Conservation (phyloP, 768 basidiomycete genomes). For the Hortiboletus flavorubellus region DNA sequence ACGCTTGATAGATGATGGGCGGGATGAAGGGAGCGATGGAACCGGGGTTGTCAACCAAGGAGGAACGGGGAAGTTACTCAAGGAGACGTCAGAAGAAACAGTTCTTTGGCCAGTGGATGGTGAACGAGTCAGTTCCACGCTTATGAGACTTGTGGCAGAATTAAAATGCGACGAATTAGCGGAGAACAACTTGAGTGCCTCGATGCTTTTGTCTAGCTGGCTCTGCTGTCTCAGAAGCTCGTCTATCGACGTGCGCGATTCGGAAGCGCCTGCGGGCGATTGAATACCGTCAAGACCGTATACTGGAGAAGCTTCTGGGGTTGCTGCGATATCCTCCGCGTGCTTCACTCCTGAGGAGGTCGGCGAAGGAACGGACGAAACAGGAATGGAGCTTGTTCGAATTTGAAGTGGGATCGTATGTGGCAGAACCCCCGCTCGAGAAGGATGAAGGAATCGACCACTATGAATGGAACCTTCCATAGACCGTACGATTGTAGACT, state of each 20-base stretch:
- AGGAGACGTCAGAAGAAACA: conserved; percentile 52
- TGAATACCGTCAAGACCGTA: conserved; percentile 43
- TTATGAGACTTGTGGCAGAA: conserved; percentile 24
- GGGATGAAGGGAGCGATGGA: conserved; percentile 18
- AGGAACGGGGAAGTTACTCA: conserved; percentile 68
- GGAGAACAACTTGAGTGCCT: conserved; percentile 49
- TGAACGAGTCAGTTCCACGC: conserved; percentile 18
- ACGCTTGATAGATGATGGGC: conserved; percentile 15
- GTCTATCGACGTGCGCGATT: conserved; percentile 40
- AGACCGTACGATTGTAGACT: conserved; percentile 2
- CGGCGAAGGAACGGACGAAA: not conserved
- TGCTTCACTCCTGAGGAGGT: not conserved
- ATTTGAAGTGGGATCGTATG: not conserved
- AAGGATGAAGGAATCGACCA: not conserved
- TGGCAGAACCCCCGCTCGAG: not conserved
- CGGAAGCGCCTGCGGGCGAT: conserved; percentile 5
- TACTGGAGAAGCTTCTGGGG: conserved; percentile 37
- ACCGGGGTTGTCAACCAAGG: conserved; percentile 35
- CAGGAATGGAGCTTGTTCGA: not conserved
- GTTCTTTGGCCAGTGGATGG: conserved; percentile 27
- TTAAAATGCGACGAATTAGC: conserved; percentile 33
- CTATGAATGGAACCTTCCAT: conserved; percentile 5
- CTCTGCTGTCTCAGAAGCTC: conserved; percentile 57
- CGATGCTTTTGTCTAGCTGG: conserved; percentile 64
- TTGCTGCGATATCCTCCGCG: not conserved